These are phyloP conservation scores for Ophiosphaerella herpotricha DNA, from an alignment of 2,329 filamentous ascomycete species.

Conservation along the genomic window DNA sequence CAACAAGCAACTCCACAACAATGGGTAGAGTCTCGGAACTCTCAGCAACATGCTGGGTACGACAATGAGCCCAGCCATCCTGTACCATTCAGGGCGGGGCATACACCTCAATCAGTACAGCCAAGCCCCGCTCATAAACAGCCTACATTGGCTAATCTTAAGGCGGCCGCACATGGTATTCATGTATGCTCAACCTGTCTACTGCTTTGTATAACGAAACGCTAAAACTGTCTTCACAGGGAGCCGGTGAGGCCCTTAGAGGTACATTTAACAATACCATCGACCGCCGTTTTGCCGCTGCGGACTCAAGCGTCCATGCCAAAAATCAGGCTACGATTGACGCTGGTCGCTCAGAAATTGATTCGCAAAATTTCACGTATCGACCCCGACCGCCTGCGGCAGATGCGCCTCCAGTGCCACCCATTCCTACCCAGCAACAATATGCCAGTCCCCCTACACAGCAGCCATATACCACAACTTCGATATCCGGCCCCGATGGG, in stretches of 20 bases:
- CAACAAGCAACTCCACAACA: slow-evolving; percentile 15
- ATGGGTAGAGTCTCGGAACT: slow-evolving; percentile 6
- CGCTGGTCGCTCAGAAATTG: slow-evolving; percentile 38
- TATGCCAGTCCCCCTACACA: slow-evolving; percentile 23
- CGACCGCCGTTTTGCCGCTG: slow-evolving; percentile 32
- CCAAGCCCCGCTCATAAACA: slow-evolving; percentile 20
- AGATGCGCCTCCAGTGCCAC: slow-evolving; percentile 16
- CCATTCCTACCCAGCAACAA: slow-evolving; percentile 17
- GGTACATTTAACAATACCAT: slow-evolving; percentile 41
- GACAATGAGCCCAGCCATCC: slow-evolving; percentile 23
- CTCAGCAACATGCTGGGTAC: slow-evolving; percentile 8
- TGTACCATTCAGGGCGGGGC: slow-evolving; percentile 26
- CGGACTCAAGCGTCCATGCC: slow-evolving; percentile 31
- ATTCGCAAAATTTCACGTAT: slow-evolving; percentile 24
- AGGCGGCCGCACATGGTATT: slow-evolving; percentile 42
- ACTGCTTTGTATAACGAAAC: background rate
- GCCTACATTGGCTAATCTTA: slow-evolving; percentile 40
- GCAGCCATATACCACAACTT: slow-evolving; percentile 21
- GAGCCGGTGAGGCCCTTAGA: slow-evolving; percentile 42
- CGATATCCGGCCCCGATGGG: slow-evolving; percentile 27
- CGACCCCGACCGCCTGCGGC: slow-evolving; percentile 8
- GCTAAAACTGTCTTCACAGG: slow-evolving; percentile 22
- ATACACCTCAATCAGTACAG: slow-evolving; percentile 8
- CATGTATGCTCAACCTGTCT: slow-evolving; percentile 29
- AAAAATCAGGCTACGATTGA: slow-evolving; percentile 42